Percentiles rank a stretch among this genome's conserved stretches.
phyloP scores from a whole-genome alignment of 768 basidiomycete species.

The Leucocoprinus birnbaumii region DNA sequence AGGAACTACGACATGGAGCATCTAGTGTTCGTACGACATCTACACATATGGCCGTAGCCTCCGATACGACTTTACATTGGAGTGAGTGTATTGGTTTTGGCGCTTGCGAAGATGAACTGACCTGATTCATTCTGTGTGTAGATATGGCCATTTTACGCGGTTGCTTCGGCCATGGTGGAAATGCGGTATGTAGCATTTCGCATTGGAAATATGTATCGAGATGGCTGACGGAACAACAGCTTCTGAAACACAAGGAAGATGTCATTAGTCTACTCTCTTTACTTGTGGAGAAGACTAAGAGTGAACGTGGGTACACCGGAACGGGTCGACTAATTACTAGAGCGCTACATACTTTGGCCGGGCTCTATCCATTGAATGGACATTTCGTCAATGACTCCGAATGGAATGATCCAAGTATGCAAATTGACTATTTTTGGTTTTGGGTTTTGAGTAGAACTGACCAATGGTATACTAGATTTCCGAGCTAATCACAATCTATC shows the following conservation, averaged over 20 bases:
- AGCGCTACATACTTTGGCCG: conserved; percentile 69
- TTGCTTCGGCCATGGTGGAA: conserved; percentile 73
- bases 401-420: conserved; percentile 74
- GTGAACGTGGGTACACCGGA: conserved; percentile 84
- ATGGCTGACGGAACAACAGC: conserved; percentile 33
- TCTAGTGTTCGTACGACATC: conserved; percentile 83
- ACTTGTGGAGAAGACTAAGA: conserved; percentile 78
- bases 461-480: conserved; percentile 44
- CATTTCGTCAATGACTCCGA: conserved; percentile 81
- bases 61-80: conserved; percentile 92
- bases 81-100: conserved; percentile 44
- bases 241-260: conserved; percentile 65
- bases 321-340: conserved; percentile 77
- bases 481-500: conserved; percentile 56
- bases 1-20: conserved; percentile 88
- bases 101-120: neutral
- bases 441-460: conserved; percentile 11
- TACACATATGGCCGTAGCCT: conserved; percentile 67
- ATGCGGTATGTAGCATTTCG: conserved; percentile 47
- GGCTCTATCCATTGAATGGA: conserved; percentile 74
- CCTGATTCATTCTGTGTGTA: conserved; percentile 22
- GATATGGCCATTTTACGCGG: conserved; percentile 83
- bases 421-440: neutral
- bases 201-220: neutral
- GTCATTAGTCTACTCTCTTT: conserved; percentile 61